Evolutionary conservation across 2,329 filamentous ascomycete species (phyloP), one percentile per base, ranked within the genome.

Genomic region (Penicillium nordicum): DNA sequence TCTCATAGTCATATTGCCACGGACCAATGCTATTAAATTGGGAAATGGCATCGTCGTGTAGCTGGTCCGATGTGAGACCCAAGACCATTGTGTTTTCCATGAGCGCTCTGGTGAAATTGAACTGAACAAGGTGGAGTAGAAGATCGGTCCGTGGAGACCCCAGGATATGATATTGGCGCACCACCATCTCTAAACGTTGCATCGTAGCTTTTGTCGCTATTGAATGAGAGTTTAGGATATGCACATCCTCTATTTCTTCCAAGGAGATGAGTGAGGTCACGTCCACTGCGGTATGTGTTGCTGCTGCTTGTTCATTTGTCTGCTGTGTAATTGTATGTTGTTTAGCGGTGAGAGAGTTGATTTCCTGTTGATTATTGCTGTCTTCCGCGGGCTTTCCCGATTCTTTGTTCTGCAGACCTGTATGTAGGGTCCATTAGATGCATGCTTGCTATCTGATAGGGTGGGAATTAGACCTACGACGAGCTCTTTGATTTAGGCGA

Each of bases 401-500:
- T n/a, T 40, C 23, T 41, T 50, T 50, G 18, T 50, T 53, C 27
- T 53, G 40, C 37, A 57, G 40, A 30, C 55, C 45, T 57, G 43
- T 45, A 32, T 23, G 14, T 30, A 41, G 5, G 38, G 29, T 53
- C 37, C 46, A 41, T 23, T 27, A 18, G 9, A 46, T 14, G 25
- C 18, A 46, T 14, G 25, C 18, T 23, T 27, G 5, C 29, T 29
- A 27, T 21, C 4, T 12, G 16, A 27, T 30, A 16, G 9, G 4
- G 6, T 14, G 23, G 2, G 8, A 5, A 50, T 57, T 46, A 3
- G 2, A 49, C 59, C 49, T 55, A 66, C 65, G 57, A 29, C 55
- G 57, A 10, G 55, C 49, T 23, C 65, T 57, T 55, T 64, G 60
- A 30, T 66, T 67, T 23, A 66, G 16, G 8, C 65, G 59, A 49